Evolutionary conservation across 345 rosid species (phyloP).

Genomic region (Litchi chinensis): DNA sequence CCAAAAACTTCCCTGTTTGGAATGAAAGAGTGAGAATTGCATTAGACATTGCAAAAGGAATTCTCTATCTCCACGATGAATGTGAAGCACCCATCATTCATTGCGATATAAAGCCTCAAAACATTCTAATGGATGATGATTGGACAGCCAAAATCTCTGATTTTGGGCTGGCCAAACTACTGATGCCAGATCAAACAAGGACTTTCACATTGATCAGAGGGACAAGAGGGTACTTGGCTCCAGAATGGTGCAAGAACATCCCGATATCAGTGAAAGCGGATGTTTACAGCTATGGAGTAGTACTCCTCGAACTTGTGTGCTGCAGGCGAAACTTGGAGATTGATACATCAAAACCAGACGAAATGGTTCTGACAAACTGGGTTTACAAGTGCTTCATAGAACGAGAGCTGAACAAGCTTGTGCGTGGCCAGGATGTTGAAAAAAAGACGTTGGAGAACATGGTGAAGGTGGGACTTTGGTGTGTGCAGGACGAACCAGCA

Average conservation of each 20-base stretch:
- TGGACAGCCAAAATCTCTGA: too few relatives aligned
- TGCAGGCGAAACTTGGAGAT: slow-evolving; percentile 24
- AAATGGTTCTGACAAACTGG: not conserved
- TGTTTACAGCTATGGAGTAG: slow-evolving; percentile 26
- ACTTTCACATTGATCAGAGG: too few relatives aligned
- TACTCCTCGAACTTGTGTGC: slow-evolving; percentile 26
- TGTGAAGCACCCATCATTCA: slow-evolving; percentile 15
- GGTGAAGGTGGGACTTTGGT: too few relatives aligned
- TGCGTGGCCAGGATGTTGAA: not conserved
- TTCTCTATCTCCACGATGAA: slow-evolving; percentile 16
- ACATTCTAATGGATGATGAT: too few relatives aligned
- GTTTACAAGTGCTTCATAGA: not conserved
- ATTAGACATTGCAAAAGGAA: slow-evolving; percentile 10
- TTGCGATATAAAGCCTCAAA: slow-evolving; percentile 1
- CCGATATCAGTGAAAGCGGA: slow-evolving; percentile 24
- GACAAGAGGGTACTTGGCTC: too few relatives aligned
- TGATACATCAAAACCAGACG: not conserved
- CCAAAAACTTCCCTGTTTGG: not conserved
- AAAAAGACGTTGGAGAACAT: slow-evolving; percentile 3
- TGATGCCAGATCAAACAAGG: too few relatives aligned
- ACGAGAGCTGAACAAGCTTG: slow-evolving; percentile 10
- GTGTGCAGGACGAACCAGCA: too few relatives aligned
- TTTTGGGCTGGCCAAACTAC: too few relatives aligned
- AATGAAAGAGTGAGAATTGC: slow-evolving; percentile 19
- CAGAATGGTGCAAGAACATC: too few relatives aligned